Conservation (phyloP, 2,329 filamentous ascomycete species). For the Xylariomycetidae sp. region DNA sequence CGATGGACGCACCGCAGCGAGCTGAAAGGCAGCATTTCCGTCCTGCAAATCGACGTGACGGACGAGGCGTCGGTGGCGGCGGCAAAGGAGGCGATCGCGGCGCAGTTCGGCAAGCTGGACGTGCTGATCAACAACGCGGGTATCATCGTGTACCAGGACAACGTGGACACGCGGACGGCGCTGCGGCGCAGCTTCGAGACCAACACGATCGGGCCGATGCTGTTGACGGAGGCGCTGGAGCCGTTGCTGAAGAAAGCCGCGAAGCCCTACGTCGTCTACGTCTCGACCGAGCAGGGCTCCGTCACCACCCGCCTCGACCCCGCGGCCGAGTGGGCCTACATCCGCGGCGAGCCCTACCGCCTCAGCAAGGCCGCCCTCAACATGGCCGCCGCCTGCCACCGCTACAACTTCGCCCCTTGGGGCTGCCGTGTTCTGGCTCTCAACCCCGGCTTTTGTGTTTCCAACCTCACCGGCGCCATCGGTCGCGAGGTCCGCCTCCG, state of each 20-base stretch:
- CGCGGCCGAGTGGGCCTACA: constrained; percentile 5
- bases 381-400: constrained; percentile 27
- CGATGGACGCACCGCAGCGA: constrained; percentile 36
- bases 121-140: constrained; percentile 57
- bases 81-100: constrained; percentile 44
- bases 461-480: constrained; percentile 23
- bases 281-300: constrained; percentile 29
- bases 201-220: constrained; percentile 26
- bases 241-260: constrained; percentile 25
- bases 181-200: constrained; percentile 43
- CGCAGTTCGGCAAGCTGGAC: constrained; percentile 44
- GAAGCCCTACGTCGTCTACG: constrained; percentile 26
- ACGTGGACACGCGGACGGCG: constrained; percentile 48
- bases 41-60: constrained; percentile 51
- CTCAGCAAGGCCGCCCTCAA: constrained; percentile 33
- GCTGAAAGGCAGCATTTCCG: constrained; percentile 49
- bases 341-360: constrained; percentile 24
- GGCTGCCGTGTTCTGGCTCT: constrained; percentile 26
- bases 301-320: constrained; percentile 21
- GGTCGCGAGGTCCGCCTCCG: constrained; percentile 18
- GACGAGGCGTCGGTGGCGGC: constrained; percentile 50
- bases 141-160: constrained; percentile 43
- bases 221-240: constrained; percentile 26
- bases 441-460: constrained; percentile 28
- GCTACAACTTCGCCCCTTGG: constrained; percentile 21